Base-by-base conservation (phyloP, 2,329 filamentous ascomycete species). In the Colletotrichum camelliae region DNA sequence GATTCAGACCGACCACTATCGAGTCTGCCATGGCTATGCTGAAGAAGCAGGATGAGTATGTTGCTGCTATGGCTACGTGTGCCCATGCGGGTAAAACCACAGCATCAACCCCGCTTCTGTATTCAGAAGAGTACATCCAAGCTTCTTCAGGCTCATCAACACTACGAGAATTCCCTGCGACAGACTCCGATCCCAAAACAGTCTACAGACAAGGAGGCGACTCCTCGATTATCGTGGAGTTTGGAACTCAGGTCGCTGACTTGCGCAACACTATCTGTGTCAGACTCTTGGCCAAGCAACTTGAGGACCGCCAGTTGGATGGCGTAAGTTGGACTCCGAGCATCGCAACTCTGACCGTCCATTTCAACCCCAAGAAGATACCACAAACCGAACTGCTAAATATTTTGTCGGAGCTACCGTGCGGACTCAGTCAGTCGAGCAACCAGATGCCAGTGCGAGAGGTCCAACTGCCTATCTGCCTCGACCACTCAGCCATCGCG, bases 401-500 rank as follows among this genome's bases (percentile, higher is more conserved):
- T 13, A 13, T 52, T 21, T 2, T 52, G 43, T 52, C n/a, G 0
- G 43, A 7, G 43, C 43, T 52, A 10, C n/a, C 43, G 10, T 52
- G 43, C 43, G 10, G 43, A 1, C n/a, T 21, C n/a, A 0, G 2
- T 6, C 43, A 52, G n/a, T 52, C 43, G n/a, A 52, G 43, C 43
- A 21, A 52, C 0, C n/a, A 52, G 43, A 52, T 52, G 43, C 43
- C 43, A 2, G 43, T 52, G 43, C 81, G 82, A 7, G 77, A 79
- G 7, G 70, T 84, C 43, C 77, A 77, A 6, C 76, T 85, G 12
- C 83, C 83, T 0, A 77, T 84, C 10, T 79, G 79, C 9, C 79
- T 84, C 43, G 78, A 83, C 24, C 82, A 83, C 65, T 77, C 79
- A n/a, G 79, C 79, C 24, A 78, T 81, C 7, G 72, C 86, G 27